Evolutionary conservation across 805 yeast species (phyloP), one percentile per base, ranked within the genome.

Genomic region (Yamadazyma kitorensis): DNA sequence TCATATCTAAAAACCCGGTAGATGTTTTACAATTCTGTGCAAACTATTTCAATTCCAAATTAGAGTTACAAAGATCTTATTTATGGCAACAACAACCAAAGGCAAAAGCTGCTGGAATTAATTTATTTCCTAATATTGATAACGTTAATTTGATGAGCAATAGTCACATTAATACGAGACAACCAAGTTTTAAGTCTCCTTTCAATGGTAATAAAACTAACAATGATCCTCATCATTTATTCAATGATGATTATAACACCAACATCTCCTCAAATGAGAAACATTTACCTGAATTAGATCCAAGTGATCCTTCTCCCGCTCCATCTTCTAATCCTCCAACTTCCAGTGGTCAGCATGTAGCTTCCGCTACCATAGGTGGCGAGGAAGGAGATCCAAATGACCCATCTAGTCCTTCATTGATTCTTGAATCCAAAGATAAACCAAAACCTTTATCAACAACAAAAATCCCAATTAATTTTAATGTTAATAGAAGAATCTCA

Each of bases 401-500:
- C n/a, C n/a, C n/a, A n/a, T n/a, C n/a, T n/a, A n/a, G n/a, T n/a
- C n/a, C n/a, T n/a, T n/a, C n/a, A n/a, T n/a, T n/a, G n/a, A n/a
- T n/a, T n/a, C n/a, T n/a, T n/a, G 27, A 24, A n/a, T 17, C 31
- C 6, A 36, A 34, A 35, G 38, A 36, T 20, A 36, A 37, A 24
- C 48, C 48, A 15, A 27, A 39, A 29, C 48, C 48, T 14, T 41
- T 43, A 7, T 14, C 48, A 7, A 44, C 17, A 12, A 39, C 39
- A 19, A 40, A 41, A 23, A 61, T 78, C 37, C 86, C 85, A 24
- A 58, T 70, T 37, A 70, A 76, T 33, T 82, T 82, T 59, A 84
- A 81, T 56, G 87, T 86, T 34, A 76, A 80, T 55, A 78, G 96
- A 67, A 79, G 97, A 65, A 84, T 88, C 3, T 82, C 94, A 14